A percentile compares a stretch with the other conserved stretches of the same genome.
phyloP scores from a whole-genome alignment of 805 yeast genomes.

The Kluyveromyces starmeri region DNA sequence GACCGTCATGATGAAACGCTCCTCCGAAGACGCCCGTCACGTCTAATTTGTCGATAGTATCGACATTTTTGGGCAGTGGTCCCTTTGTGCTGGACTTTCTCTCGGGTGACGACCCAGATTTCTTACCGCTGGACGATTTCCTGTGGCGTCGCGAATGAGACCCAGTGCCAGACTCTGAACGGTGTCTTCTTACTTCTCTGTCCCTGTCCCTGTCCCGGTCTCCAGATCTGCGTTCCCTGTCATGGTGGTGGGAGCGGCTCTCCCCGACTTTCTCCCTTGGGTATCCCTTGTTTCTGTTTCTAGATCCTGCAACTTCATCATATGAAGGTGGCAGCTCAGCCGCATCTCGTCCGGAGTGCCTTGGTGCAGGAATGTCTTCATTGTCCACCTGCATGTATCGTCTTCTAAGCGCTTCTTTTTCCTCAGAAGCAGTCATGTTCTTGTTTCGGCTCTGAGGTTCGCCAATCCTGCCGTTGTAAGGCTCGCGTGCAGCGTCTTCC shows the following conservation, averaged over 20 bases:
- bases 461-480: slow-evolving; percentile 29
- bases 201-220: slow-evolving; percentile 15
- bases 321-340: slow-evolving; percentile 52
- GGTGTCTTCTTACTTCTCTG: slow-evolving; percentile 11
- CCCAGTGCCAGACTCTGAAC: slow-evolving; percentile 6
- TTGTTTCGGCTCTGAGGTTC: slow-evolving; percentile 5
- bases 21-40: slow-evolving; percentile 93
- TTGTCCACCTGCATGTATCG: slow-evolving; percentile 20
- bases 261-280: slow-evolving; percentile 41
- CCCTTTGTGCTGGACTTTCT: slow-evolving; percentile 36
- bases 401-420: slow-evolving; percentile 25
- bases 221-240: slow-evolving; percentile 12
- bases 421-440: slow-evolving; percentile 31
- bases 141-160: slow-evolving; percentile 13
- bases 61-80: slow-evolving; percentile 60
- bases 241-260: slow-evolving; percentile 10
- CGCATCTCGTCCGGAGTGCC: neutral
- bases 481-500: slow-evolving; percentile 6
- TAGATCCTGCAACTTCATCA: slow-evolving; percentile 57
- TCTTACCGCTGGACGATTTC: slow-evolving; percentile 15
- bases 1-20: slow-evolving; percentile 97
- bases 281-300: slow-evolving; percentile 35
- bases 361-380: slow-evolving; percentile 7
- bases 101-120: slow-evolving; percentile 11
- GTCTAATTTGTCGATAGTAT: slow-evolving; percentile 89